Evolutionary conservation across 2,329 filamentous ascomycete genomes (phyloP).

Genomic region (Beauveria varroae): DNA sequence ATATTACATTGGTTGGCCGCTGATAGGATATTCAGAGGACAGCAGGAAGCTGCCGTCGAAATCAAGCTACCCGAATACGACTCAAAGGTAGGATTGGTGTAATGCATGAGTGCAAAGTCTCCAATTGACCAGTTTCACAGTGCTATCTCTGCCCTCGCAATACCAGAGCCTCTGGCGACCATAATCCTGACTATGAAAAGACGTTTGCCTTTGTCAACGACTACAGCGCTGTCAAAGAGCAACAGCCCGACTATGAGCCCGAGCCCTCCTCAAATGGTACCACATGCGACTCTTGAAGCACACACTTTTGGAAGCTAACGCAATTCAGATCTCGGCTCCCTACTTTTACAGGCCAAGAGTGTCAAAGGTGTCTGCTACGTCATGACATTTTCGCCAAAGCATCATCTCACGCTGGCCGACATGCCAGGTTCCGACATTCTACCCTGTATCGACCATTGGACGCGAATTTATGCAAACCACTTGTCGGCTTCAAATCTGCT

Average conservation of each 20-base stretch:
- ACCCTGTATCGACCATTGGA: constrained; percentile 84
- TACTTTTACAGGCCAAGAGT: constrained; percentile 73
- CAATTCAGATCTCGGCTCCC: constrained; percentile 59
- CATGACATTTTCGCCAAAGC: constrained; percentile 83
- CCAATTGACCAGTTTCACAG: constrained; percentile 30
- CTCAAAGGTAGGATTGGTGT: constrained; percentile 44
- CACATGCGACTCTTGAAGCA: neutral
- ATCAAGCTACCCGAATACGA: constrained; percentile 74
- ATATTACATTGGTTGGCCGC: neutral
- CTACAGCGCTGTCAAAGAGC: constrained; percentile 92
- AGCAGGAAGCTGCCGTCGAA: constrained; percentile 65
- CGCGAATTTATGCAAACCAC: constrained; percentile 77
- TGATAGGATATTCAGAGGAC: constrained; percentile 49
- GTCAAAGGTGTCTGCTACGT: constrained; percentile 97
- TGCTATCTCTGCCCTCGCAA: constrained; percentile 96
- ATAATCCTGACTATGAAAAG: constrained; percentile 76
- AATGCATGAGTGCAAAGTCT: neutral
- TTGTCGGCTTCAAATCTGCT: constrained; percentile 66
- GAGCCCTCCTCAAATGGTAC: constrained; percentile 31
- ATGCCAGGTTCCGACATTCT: constrained; percentile 70
- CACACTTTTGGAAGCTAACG: neutral
- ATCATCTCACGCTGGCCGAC: constrained; percentile 89
- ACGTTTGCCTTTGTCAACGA: constrained; percentile 97
- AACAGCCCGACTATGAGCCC: constrained; percentile 68
- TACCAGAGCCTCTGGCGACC: constrained; percentile 75